phyloP scores from a whole-genome alignment of 2,329 filamentous ascomycete genomes.

The Phaeosphaeriaceae sp. region DNA sequence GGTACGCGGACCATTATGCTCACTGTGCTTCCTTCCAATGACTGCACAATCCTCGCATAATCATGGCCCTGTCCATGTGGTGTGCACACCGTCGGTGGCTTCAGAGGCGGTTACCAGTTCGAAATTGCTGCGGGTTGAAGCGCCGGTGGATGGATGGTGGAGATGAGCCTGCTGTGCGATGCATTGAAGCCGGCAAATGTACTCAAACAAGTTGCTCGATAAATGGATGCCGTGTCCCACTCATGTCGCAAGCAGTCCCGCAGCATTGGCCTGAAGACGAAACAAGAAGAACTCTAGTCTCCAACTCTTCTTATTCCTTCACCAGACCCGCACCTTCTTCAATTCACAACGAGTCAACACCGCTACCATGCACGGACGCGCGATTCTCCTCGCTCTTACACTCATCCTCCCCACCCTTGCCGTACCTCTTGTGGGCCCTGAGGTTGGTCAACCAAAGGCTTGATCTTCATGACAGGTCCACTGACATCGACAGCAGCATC shows the following conservation, averaged over 20 bases:
- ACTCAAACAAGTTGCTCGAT: too few species aligned
- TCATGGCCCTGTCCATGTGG: slow-evolving; percentile 1
- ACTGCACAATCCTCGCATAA: slow-evolving; percentile 8
- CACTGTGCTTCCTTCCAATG: slow-evolving; percentile 19
- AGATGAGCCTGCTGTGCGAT: slow-evolving; percentile 15
- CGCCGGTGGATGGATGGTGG: slow-evolving; percentile 13
- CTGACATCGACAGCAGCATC: too few species aligned
- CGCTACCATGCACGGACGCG: slow-evolving; percentile 12
- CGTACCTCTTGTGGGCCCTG: slow-evolving; percentile 3
- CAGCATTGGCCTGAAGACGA: too few species aligned
- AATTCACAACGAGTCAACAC: not conserved
- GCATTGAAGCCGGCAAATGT: too few species aligned
- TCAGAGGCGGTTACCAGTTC: slow-evolving; percentile 14
- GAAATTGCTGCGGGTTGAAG: slow-evolving; percentile 10
- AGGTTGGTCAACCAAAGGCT: too few species aligned
- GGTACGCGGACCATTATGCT: slow-evolving; percentile 22
- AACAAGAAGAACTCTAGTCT: too few species aligned
- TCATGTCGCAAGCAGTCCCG: too few species aligned
- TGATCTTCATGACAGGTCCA: too few species aligned
- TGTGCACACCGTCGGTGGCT: slow-evolving; percentile 15
- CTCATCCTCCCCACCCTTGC: slow-evolving; percentile 9
- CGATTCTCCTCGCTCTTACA: slow-evolving; percentile 8
- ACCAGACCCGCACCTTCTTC: too few species aligned
- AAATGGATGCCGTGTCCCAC: too few species aligned
- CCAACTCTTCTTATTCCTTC: too few species aligned